phyloP scores from a whole-genome alignment of 2,329 filamentous ascomycete genomes.

The Colletotrichum sansevieriae region DNA sequence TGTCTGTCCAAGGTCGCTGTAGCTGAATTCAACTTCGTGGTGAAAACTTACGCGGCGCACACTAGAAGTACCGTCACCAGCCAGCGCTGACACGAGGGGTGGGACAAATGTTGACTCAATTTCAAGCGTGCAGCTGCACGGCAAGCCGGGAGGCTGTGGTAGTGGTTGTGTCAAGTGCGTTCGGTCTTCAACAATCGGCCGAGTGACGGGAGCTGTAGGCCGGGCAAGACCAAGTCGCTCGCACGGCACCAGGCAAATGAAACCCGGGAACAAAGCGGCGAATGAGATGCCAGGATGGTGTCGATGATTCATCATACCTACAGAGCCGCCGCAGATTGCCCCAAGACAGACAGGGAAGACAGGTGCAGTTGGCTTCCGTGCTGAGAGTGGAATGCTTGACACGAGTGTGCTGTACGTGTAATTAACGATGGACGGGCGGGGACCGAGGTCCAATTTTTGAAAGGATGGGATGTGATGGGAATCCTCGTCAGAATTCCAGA shows the following conservation, averaged over 20 bases:
- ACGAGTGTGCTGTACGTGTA: background rate
- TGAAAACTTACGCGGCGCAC: too few relatives aligned
- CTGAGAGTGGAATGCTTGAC: slow-evolving; percentile 9
- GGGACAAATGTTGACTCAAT: slow-evolving; percentile 8
- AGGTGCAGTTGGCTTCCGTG: slow-evolving; percentile 17
- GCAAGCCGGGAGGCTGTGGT: background rate
- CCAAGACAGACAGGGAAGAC: slow-evolving; percentile 31
- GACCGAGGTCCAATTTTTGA: background rate
- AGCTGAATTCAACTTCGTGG: too few relatives aligned
- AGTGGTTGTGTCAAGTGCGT: background rate
- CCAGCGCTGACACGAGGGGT: slow-evolving; percentile 2
- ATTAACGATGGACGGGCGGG: background rate
- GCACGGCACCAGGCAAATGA: background rate
- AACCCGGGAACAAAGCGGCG: slow-evolving; percentile 27
- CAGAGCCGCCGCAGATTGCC: slow-evolving; percentile 3
- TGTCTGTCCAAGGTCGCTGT: background rate
- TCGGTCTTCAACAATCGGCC: slow-evolving; percentile 12
- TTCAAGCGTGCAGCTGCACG: background rate
- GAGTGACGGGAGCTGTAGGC: slow-evolving; percentile 1
- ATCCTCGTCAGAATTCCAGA: slow-evolving; percentile 1
- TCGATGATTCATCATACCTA: slow-evolving; percentile 40
- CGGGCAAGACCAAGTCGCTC: background rate
- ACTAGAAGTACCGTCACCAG: too few relatives aligned
- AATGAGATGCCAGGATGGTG: background rate
- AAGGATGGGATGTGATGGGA: slow-evolving; percentile 18